Evolutionary conservation across 2,329 filamentous ascomycete genomes (phyloP).

Genomic region (Epichloe scottii): DNA sequence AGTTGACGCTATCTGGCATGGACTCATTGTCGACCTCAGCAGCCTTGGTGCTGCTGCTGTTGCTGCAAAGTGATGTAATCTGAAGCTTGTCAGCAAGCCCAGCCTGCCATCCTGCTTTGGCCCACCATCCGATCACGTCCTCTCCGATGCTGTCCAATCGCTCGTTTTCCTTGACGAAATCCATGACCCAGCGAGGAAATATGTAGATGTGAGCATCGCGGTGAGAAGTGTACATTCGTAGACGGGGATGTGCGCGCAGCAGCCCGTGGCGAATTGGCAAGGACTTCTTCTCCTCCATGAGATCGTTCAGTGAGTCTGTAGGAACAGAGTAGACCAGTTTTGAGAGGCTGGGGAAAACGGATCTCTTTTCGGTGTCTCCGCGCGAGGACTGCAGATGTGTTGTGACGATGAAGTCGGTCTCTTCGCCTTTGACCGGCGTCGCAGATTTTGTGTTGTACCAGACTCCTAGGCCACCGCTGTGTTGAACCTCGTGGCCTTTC

Average conservation of each 20-base stretch:
- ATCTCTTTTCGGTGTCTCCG: slow-evolving; percentile 33
- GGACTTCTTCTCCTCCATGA: slow-evolving; percentile 60
- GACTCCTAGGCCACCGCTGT: slow-evolving; percentile 72
- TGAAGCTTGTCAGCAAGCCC: slow-evolving; percentile 69
- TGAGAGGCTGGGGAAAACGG: slow-evolving; percentile 56
- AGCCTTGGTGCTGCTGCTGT: slow-evolving; percentile 22
- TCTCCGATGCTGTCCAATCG: slow-evolving; percentile 80
- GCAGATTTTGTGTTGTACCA: slow-evolving; percentile 80
- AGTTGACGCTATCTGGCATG: slow-evolving; percentile 16
- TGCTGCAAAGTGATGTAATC: slow-evolving; percentile 46
- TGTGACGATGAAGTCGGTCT: slow-evolving; percentile 83
- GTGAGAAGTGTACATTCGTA: slow-evolving; percentile 72
- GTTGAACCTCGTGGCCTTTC: slow-evolving; percentile 25
- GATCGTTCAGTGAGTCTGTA: slow-evolving; percentile 78
- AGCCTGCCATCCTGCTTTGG: slow-evolving; percentile 83
- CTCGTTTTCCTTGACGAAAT: slow-evolving; percentile 69
- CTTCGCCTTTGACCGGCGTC: slow-evolving; percentile 71
- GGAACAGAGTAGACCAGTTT: slow-evolving; percentile 77
- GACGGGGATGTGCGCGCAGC: slow-evolving; percentile 58
- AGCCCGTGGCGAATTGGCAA: slow-evolving; percentile 66
- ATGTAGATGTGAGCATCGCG: slow-evolving; percentile 92
- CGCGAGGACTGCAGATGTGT: slow-evolving; percentile 50
- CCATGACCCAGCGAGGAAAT: slow-evolving; percentile 81
- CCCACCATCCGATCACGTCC: slow-evolving; percentile 90
- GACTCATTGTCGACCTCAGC: slow-evolving; percentile 26